Conservation (phyloP, 768 basidiomycete genomes). For the Omphalotus guepiniiformis region DNA sequence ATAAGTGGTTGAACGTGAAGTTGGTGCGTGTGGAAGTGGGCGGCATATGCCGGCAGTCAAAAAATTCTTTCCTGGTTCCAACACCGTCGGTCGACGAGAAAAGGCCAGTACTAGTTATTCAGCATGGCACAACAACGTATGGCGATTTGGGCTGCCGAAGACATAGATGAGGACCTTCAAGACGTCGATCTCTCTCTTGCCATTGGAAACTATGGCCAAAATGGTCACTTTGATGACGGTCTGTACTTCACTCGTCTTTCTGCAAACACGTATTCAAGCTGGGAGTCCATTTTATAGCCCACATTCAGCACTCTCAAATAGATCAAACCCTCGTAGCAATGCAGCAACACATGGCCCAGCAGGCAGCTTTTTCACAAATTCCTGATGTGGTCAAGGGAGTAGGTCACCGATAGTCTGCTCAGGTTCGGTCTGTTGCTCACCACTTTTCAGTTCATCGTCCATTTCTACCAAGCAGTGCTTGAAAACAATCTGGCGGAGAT, state of each 20-base stretch:
- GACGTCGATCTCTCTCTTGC: conserved; percentile 67
- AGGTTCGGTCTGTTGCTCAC: conserved; percentile 27
- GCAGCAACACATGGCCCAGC: conserved; percentile 83
- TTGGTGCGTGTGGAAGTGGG: no score
- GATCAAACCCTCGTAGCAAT: conserved; percentile 64
- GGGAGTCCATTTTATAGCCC: conserved; percentile 27
- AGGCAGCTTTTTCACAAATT: conserved; percentile 76
- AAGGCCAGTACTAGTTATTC: no score
- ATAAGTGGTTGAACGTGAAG: no score
- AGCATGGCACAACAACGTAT: conserved; percentile 64
- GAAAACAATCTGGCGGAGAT: conserved; percentile 91
- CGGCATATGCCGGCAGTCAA: no score
- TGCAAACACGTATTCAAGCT: conserved; percentile 3
- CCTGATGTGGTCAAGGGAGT: conserved; percentile 89
- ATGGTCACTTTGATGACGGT: conserved; percentile 67
- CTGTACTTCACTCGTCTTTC: conserved; percentile 16
- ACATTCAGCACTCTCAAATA: conserved; percentile 56
- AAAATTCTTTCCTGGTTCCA: no score
- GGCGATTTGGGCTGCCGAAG: conserved; percentile 69
- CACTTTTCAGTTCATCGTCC: conserved; percentile 83
- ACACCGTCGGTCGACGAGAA: no score
- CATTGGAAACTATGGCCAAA: conserved; percentile 67
- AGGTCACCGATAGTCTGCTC: conserved; percentile 22
- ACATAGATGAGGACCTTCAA: conserved; percentile 71
- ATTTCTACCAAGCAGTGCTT: conserved; percentile 90